Percentiles rank a stretch among this genome's conserved stretches.
Evolutionary conservation across 495 filamentous ascomycete genomes (phyloP).

Genomic region (Amniculicola lignicola): DNA sequence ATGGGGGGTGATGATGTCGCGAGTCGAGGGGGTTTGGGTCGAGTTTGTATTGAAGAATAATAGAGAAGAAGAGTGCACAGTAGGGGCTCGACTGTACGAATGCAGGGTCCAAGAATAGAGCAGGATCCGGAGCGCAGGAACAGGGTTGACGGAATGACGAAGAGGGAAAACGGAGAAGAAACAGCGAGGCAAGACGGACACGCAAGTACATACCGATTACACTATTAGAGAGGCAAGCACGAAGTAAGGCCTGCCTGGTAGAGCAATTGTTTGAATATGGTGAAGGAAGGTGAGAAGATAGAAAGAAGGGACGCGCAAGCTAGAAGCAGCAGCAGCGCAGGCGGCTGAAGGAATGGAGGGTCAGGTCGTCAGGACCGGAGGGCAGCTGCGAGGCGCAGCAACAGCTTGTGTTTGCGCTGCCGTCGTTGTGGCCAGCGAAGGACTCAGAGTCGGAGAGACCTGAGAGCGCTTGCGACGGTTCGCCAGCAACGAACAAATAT

Average conservation of each 20-base stretch:
- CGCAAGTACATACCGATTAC: constrained; percentile 16
- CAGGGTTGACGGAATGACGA: too few relatives aligned
- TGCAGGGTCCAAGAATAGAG: too few relatives aligned
- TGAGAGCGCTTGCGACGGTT: constrained; percentile 17
- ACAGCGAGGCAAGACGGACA: too few relatives aligned
- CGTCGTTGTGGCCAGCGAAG: background rate
- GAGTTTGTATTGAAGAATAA: too few relatives aligned
- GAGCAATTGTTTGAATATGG: background rate
- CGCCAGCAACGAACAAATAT: constrained; percentile 16
- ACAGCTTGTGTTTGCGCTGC: background rate
- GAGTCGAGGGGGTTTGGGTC: too few relatives aligned
- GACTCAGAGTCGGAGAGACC: constrained; percentile 13
- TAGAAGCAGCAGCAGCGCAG: background rate
- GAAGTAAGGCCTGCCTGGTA: background rate
- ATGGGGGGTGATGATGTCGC: too few relatives aligned
- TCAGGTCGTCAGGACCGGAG: background rate
- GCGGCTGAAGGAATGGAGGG: background rate
- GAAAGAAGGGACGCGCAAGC: background rate
- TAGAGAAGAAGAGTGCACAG: too few relatives aligned
- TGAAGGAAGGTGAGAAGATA: background rate
- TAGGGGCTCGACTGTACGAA: too few relatives aligned
- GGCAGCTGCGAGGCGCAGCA: constrained; percentile 21
- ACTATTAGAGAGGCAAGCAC: background rate
- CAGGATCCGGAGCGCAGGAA: too few relatives aligned
- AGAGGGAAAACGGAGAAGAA: too few relatives aligned